A percentile compares a stretch with the other conserved stretches of the same genome.
phyloP scores from a whole-genome alignment of 768 basidiomycete species.

The Russula abietina region DNA sequence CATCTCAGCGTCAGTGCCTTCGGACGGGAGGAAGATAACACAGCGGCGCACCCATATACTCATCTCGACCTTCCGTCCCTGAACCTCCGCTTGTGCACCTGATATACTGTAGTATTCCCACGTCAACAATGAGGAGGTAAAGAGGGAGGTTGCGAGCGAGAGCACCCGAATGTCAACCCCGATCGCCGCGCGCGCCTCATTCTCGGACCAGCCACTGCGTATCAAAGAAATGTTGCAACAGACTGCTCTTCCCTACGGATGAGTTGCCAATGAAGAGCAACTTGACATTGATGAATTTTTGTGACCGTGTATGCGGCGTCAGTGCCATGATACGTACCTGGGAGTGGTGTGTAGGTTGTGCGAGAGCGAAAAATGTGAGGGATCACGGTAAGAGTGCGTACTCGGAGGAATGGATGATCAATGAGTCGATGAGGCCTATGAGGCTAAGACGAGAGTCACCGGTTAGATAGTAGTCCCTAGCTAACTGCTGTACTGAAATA shows the following conservation, averaged over 20 bases:
- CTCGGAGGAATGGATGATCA: too few species aligned
- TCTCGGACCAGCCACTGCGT: constrained; percentile 88
- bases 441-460: too few species aligned
- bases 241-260: constrained; percentile 88
- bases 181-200: constrained; percentile 81
- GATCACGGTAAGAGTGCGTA: too few species aligned
- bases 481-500: too few species aligned
- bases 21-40: neutral
- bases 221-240: constrained; percentile 91
- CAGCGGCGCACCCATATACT: constrained; percentile 83
- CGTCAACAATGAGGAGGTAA: neutral
- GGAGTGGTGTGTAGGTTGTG: too few species aligned
- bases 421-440: too few species aligned
- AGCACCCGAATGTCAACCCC: constrained; percentile 80
- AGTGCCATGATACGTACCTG: too few species aligned
- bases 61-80: constrained; percentile 77
- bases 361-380: too few species aligned
- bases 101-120: constrained; percentile 8
- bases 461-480: too few species aligned
- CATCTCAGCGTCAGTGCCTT: neutral
- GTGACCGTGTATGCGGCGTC: neutral
- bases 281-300: constrained; percentile 57
- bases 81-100: constrained; percentile 85
- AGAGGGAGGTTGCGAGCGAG: constrained; percentile 9
- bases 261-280: constrained; percentile 82